Percentiles rank a stretch among this genome's conserved stretches.
Conservation (phyloP, 1,284 basidiomycete species). For the Marasmius tenuissimus region DNA sequence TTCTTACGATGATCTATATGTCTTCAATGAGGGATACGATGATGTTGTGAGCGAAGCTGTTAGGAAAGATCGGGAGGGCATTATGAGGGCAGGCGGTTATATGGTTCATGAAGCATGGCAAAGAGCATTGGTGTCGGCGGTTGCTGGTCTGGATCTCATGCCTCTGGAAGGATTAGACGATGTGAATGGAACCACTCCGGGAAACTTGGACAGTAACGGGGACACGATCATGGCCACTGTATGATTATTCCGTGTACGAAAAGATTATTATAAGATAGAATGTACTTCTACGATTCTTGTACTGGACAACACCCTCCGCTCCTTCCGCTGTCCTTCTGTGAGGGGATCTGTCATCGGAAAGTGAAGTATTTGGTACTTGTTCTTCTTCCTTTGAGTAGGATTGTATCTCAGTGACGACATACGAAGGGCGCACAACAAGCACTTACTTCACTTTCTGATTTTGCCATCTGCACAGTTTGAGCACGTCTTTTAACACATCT, state of each 20-base stretch:
- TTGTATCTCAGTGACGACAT: slow-evolving; percentile 16
- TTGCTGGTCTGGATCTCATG: slow-evolving; percentile 69
- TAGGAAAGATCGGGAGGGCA: slow-evolving; percentile 73
- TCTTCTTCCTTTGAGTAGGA: slow-evolving; percentile 38
- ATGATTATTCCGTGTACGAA: slow-evolving; percentile 3
- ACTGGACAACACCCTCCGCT: slow-evolving; percentile 55
- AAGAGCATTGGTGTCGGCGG: slow-evolving; percentile 74
- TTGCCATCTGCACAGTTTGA: slow-evolving; percentile 52
- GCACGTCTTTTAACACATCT: slow-evolving; percentile 27
- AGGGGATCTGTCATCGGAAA: slow-evolving; percentile 65
- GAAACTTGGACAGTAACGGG: slow-evolving; percentile 23
- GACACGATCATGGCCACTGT: slow-evolving; percentile 45
- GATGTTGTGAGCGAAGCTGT: slow-evolving; percentile 76
- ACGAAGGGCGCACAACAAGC: background rate
- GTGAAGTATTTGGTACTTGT: slow-evolving; percentile 69
- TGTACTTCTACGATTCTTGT: slow-evolving; percentile 14
- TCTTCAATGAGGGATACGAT: slow-evolving; percentile 57
- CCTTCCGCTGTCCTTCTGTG: slow-evolving; percentile 45
- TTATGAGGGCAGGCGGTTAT: slow-evolving; percentile 86
- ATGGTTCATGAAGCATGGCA: slow-evolving; percentile 84
- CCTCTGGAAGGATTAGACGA: slow-evolving; percentile 33
- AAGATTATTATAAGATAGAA: background rate
- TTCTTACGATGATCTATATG: slow-evolving; percentile 69
- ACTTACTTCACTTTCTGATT: slow-evolving; percentile 49
- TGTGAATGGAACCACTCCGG: background rate